Conservation (phyloP, 1,139 yeast genomes). For the Blastobotrys serpentis region DNA sequence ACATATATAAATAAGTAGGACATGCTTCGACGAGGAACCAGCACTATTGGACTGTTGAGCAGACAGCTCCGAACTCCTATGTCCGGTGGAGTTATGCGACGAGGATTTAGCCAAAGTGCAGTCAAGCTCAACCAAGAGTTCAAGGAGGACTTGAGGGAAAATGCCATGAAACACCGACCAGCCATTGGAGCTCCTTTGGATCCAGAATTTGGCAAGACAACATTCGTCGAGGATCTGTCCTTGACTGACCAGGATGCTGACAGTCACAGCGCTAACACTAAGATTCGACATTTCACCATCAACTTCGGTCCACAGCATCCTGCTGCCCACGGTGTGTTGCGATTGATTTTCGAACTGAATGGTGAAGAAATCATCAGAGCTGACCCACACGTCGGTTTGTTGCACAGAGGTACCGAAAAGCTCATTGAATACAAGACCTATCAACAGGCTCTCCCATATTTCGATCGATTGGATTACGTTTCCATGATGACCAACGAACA, state of each 20-base stretch:
- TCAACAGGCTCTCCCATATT: slow-evolving; percentile 84
- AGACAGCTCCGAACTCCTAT: background rate
- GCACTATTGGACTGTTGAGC: slow-evolving; percentile 8
- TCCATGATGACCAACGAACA: slow-evolving; percentile 94
- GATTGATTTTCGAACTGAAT: slow-evolving; percentile 79
- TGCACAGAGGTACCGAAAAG: slow-evolving; percentile 88
- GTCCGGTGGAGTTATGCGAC: background rate
- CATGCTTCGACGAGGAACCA: slow-evolving; percentile 18
- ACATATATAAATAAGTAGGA: too few relatives aligned
- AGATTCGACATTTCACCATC: slow-evolving; percentile 82
- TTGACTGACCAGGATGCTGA: slow-evolving; percentile 29
- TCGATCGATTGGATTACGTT: slow-evolving; percentile 84
- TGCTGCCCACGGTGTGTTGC: slow-evolving; percentile 90
- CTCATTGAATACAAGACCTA: slow-evolving; percentile 81
- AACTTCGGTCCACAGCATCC: slow-evolving; percentile 95
- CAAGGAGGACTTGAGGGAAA: slow-evolving; percentile 22
- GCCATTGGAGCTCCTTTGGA: slow-evolving; percentile 39
- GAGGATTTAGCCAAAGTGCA: slow-evolving; percentile 9
- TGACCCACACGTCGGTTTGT: slow-evolving; percentile 85
- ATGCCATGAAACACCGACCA: slow-evolving; percentile 31
- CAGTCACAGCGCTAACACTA: slow-evolving; percentile 37
- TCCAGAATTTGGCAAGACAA: slow-evolving; percentile 36
- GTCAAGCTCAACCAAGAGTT: slow-evolving; percentile 9
- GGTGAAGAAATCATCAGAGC: slow-evolving; percentile 88
- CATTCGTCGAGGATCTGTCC: slow-evolving; percentile 38